Conservation (phyloP, 441 rosid species). For the Jatropha podagrica region DNA sequence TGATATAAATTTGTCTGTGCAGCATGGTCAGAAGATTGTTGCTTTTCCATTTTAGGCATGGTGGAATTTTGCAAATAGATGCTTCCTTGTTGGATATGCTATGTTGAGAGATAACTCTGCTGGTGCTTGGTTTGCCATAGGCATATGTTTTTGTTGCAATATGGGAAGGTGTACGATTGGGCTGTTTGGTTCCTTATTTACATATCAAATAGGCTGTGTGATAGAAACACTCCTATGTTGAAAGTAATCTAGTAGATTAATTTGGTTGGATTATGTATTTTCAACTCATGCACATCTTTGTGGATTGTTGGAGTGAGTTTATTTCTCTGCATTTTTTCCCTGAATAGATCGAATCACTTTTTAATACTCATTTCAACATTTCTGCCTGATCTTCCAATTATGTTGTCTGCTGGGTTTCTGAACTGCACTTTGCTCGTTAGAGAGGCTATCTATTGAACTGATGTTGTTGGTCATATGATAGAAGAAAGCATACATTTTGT, state of each 20-base stretch:
- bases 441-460: background rate
- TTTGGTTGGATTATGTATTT: conserved; percentile 1
- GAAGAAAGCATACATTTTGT: background rate
- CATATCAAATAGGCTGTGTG: background rate
- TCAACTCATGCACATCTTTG: background rate
- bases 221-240: background rate
- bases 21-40: background rate
- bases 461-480: background rate
- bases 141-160: background rate
- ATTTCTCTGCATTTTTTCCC: background rate
- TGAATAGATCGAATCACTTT: background rate
- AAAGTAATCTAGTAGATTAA: background rate
- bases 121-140: background rate
- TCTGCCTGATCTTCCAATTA: background rate
- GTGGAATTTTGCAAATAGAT: background rate
- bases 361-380: background rate
- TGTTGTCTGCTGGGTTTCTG: background rate
- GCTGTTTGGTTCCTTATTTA: background rate
- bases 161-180: background rate
- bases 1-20: background rate
- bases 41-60: conserved; percentile 1
- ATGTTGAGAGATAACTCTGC: background rate
- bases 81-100: conserved; percentile 1
- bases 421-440: background rate
- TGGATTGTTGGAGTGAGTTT: background rate